Percentiles rank a stretch among this genome's conserved stretches.
Conservation (phyloP, 768 basidiomycete genomes). For the Cystobasidiopsis lactophilus region DNA sequence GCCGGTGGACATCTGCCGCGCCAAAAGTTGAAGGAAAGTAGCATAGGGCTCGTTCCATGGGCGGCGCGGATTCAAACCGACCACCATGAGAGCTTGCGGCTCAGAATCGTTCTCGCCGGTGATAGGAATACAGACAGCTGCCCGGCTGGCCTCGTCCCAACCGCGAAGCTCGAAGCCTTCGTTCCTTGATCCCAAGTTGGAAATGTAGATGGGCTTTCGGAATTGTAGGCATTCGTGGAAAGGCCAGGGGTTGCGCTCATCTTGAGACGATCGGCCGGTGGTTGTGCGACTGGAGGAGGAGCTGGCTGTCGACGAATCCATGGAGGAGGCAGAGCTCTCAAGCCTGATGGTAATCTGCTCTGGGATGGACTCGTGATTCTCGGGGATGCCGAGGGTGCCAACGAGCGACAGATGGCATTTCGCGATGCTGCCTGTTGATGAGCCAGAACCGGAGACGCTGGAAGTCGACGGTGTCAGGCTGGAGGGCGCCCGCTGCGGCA, state of each 20-base stretch:
- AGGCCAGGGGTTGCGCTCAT: conserved; percentile 6
- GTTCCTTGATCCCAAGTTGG: conserved; percentile 1
- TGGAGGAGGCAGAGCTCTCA: not conserved
- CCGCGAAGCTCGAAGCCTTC: conserved; percentile 6
- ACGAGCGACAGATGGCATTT: not conserved
- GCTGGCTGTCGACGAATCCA: not conserved
- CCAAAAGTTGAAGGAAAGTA: conserved; percentile 12
- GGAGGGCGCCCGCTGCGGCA: no score
- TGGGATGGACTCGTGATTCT: conserved; percentile 11
- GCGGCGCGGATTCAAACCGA: conserved; percentile 9
- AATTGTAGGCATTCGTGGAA: conserved; percentile 12
- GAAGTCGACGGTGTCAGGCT: no score
- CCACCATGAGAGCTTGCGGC: conserved; percentile 8
- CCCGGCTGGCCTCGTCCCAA: conserved; percentile 2
- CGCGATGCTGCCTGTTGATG: no score
- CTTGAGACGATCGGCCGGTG: not conserved
- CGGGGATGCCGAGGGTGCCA: conserved; percentile 7
- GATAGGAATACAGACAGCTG: conserved; percentile 12
- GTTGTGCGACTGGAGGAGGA: not conserved
- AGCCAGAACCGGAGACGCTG: no score
- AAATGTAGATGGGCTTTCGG: conserved; percentile 10
- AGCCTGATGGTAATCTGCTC: not conserved
- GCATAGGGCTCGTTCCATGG: conserved; percentile 2
- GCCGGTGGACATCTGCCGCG: conserved; percentile 7
- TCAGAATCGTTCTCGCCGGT: conserved; percentile 5